These are phyloP conservation scores for Knoxdaviesia proteae DNA, from an alignment of 2,329 filamentous ascomycete genomes.

Conservation along the genomic window DNA sequence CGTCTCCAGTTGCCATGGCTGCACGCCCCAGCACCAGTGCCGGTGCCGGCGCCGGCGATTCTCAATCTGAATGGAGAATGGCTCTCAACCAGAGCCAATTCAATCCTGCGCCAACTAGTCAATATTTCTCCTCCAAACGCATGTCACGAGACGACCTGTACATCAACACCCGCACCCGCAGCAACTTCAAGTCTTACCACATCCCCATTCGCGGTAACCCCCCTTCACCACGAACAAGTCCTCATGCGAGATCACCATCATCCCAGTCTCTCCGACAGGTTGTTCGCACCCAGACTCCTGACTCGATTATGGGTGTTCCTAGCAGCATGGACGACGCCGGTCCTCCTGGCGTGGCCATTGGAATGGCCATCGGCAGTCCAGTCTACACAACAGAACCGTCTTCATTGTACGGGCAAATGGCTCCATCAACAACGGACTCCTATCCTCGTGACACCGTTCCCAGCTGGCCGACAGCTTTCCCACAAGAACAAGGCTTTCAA, in stretches of 20 bases:
- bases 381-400: too few species aligned
- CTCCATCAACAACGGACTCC: too few species aligned
- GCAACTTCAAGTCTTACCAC: conserved; percentile 18
- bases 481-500: too few species aligned
- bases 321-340: not conserved
- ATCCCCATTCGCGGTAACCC: conserved; percentile 19
- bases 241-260: conserved; percentile 4
- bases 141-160: conserved; percentile 23
- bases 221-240: conserved; percentile 22
- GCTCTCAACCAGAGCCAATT: too few species aligned
- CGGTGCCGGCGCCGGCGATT: conserved; percentile 10
- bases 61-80: too few species aligned
- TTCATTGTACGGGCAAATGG: too few species aligned
- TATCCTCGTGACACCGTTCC: too few species aligned
- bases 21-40: conserved; percentile 21
- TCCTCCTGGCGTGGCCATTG: conserved; percentile 53
- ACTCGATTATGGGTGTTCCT: conserved; percentile 16
- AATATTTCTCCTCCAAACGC: conserved; percentile 13
- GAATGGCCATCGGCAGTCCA: conserved; percentile 28
- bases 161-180: conserved; percentile 11
- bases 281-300: conserved; percentile 19
- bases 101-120: too few species aligned
- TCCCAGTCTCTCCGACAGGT: conserved; percentile 12
- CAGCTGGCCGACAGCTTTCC: too few species aligned
- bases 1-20: not conserved